These are phyloP conservation scores for Pythium oligandrum DNA, from an alignment of 352 stramenopile species.

Conservation along the genomic window DNA sequence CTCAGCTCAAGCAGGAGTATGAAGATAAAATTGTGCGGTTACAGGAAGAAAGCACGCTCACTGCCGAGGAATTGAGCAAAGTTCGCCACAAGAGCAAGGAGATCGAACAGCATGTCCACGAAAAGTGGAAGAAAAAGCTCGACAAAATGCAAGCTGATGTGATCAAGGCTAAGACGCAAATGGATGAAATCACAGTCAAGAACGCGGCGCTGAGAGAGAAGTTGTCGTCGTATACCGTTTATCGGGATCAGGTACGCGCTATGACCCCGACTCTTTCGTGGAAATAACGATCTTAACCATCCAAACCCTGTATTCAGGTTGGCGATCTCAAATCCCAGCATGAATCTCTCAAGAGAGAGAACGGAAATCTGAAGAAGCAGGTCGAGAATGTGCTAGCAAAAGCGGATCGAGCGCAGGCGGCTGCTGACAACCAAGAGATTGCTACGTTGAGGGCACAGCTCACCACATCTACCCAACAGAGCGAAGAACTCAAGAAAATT, in stretches of 20 bases:
- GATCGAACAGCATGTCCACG: slow-evolving; percentile 54
- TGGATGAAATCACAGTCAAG: slow-evolving; percentile 76
- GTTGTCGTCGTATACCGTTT: slow-evolving; percentile 44
- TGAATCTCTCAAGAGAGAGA: slow-evolving; percentile 41
- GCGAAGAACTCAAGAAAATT: slow-evolving; percentile 8
- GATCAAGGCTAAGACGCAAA: slow-evolving; percentile 57
- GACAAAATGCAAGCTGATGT: slow-evolving; percentile 61
- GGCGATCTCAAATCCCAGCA: slow-evolving; percentile 50
- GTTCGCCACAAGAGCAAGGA: slow-evolving; percentile 60
- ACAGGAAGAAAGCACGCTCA: slow-evolving; percentile 51
- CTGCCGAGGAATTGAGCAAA: slow-evolving; percentile 48
- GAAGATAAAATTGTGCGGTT: slow-evolving; percentile 56
- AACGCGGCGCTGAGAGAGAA: slow-evolving; percentile 73
- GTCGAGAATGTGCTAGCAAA: slow-evolving; percentile 34
- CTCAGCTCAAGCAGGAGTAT: slow-evolving; percentile 39
- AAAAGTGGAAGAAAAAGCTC: slow-evolving; percentile 78
- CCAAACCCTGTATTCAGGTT: slow-evolving; percentile 23
- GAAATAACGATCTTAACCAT: too few species aligned
- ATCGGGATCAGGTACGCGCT: slow-evolving; percentile 62
- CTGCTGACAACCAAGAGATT: slow-evolving; percentile 29
- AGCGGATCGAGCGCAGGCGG: slow-evolving; percentile 22
- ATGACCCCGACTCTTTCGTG: background rate
- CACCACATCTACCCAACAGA: background rate
- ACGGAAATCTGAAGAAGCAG: slow-evolving; percentile 41
- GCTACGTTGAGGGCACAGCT: slow-evolving; percentile 38